Evolutionary conservation across 2,329 filamentous ascomycete species (phyloP), one percentile per base, ranked within the genome.

Genomic region (Sporothrix pallida): DNA sequence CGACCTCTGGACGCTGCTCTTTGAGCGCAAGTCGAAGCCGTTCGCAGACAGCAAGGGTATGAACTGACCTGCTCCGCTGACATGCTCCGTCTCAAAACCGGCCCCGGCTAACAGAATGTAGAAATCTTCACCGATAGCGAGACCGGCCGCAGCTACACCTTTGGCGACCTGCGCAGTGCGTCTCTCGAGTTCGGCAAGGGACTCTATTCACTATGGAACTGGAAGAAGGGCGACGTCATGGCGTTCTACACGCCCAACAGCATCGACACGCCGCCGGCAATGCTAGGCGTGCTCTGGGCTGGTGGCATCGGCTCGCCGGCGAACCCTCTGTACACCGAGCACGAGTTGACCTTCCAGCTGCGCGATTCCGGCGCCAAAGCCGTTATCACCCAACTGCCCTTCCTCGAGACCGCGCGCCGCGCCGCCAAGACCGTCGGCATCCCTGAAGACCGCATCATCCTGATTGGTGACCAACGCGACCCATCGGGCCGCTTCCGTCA

Each of bases 291-390:
- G 10, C 89, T 92, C 76, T 98, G 93, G 92, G 92, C 93, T 0
- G 95, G 94, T 63, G 94, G 93, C 44, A 85, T 93, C 70, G 83
- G 93, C 12, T 94, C 91, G n/a, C 94, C 95, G 0, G 94, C 93
- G 2, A 98, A 98, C 79, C 94, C 95, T 23, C 90, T 90, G 3
- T 97, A 97, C 82, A 97, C 93, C 0, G 88, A 88, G 13, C 89
- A 93, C 10, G 95, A 98, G 82, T 87, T 98, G 48, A 90, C 92
- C 4, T 94, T 93, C 79, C 95, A 98, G 83, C 87, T 98, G 75
- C 89, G 89, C 78, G 93, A 97, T 81, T 91, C 91, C 0, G 87
- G 89, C 0, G 93, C 93, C 46, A 93, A 90, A 79, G 93, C 87
- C 0, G 81, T 98, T 8, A 87, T 92, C 37, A 97, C 95, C 2